phyloP scores from a whole-genome alignment of 2,329 filamentous ascomycete species.

The Colletotrichum gigasporum region DNA sequence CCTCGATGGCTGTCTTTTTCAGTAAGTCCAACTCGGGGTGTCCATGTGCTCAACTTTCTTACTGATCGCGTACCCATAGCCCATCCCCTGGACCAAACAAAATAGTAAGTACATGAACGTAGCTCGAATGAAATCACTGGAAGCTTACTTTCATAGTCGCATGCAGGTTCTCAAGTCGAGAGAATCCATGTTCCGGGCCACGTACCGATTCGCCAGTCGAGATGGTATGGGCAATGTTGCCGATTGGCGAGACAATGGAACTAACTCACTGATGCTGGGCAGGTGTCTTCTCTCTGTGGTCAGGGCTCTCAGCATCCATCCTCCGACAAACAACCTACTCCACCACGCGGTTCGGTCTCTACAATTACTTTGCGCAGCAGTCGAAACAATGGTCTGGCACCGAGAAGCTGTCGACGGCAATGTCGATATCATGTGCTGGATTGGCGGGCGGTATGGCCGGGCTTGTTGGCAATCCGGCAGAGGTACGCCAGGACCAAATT shows the following conservation, averaged over 20 bases:
- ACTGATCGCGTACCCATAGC: conserved; percentile 36
- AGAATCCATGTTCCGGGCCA: conserved; percentile 49
- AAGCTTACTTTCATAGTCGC: conserved; percentile 40
- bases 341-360: conserved; percentile 54
- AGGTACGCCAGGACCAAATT: conserved; percentile 34
- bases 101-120: conserved; percentile 46
- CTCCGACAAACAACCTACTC: conserved; percentile 55
- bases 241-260: not conserved
- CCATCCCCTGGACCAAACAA: conserved; percentile 55
- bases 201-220: conserved; percentile 48
- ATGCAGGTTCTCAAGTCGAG: conserved; percentile 55
- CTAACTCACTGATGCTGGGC: not conserved
- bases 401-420: conserved; percentile 41
- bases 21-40: conserved; percentile 41
- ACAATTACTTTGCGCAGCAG: conserved; percentile 45
- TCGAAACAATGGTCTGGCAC: conserved; percentile 38
- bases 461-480: conserved; percentile 55
- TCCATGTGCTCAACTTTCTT: not conserved
- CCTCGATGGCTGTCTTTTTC: conserved; percentile 56
- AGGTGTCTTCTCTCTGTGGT: conserved; percentile 54
- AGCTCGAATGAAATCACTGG: not conserved
- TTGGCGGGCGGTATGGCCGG: conserved; percentile 52
- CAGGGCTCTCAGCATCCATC: conserved; percentile 53
- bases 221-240: conserved; percentile 42
- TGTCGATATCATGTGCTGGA: conserved; percentile 50